Evolutionary conservation across 345 rosid genomes (phyloP).

Genomic region (Lepidium aucheri): DNA sequence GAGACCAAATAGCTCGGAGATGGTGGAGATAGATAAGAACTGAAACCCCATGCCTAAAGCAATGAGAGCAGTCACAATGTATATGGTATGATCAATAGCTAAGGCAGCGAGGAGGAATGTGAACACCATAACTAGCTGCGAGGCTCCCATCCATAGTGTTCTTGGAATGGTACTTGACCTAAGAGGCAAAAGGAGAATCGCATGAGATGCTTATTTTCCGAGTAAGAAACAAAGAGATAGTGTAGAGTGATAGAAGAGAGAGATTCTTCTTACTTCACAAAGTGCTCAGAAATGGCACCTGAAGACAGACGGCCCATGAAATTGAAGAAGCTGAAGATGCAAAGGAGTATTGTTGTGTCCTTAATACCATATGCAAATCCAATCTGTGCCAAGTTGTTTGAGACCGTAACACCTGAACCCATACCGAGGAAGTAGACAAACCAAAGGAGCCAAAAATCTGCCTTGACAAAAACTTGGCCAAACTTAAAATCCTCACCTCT

Average conservation of each 20-base stretch:
- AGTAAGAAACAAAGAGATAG: neutral
- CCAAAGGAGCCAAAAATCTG: slow-evolving; percentile 99
- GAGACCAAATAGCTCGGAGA: slow-evolving; percentile 89
- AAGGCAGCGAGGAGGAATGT: slow-evolving; percentile 56
- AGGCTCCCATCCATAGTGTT: slow-evolving; percentile 64
- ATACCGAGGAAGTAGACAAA: slow-evolving; percentile 70
- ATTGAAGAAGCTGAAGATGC: slow-evolving; percentile 78
- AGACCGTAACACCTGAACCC: slow-evolving; percentile 84
- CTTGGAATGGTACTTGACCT: slow-evolving; percentile 65
- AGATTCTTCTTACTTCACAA: slow-evolving; percentile 61
- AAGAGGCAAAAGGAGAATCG: slow-evolving; percentile 14
- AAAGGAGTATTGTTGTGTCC: slow-evolving; percentile 63
- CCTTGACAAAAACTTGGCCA: slow-evolving; percentile 71
- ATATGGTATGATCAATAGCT: slow-evolving; percentile 48
- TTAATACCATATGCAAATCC: slow-evolving; percentile 66
- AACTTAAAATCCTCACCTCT: slow-evolving; percentile 84
- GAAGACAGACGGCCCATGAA: slow-evolving; percentile 82
- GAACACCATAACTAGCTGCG: slow-evolving; percentile 47
- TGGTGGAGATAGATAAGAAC: slow-evolving; percentile 64
- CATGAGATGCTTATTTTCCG: neutral
- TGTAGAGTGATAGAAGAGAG: neutral
- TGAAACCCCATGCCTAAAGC: slow-evolving; percentile 72
- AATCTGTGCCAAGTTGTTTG: slow-evolving; percentile 93
- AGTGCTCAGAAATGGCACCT: slow-evolving; percentile 84
- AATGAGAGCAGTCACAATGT: slow-evolving; percentile 54